Conservation (phyloP, 164 flowering plant species). For the Aristolochia fimbriata region DNA sequence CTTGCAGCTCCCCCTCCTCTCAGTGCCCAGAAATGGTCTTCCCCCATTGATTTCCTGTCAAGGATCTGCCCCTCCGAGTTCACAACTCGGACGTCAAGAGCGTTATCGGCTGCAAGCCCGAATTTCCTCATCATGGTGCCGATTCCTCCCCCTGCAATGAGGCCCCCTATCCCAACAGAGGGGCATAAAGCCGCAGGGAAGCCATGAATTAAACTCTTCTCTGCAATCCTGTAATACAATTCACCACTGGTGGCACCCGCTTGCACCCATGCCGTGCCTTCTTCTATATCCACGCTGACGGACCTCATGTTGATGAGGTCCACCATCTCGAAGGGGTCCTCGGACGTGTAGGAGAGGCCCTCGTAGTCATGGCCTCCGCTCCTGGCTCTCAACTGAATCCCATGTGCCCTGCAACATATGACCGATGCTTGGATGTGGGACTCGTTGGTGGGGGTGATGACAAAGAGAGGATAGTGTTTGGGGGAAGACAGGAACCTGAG, state of each 20-base stretch:
- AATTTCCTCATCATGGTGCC: slow-evolving; percentile 5
- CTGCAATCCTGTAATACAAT: slow-evolving; percentile 6
- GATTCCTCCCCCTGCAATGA: slow-evolving; percentile 3
- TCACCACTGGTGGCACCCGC: slow-evolving; percentile 6
- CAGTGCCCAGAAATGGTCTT: slow-evolving; percentile 19
- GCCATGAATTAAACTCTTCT: slow-evolving; percentile 5
- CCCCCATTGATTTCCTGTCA: slow-evolving; percentile 16
- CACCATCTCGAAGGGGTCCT: not conserved
- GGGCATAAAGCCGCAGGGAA: slow-evolving; percentile 7
- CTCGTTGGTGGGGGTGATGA: slow-evolving; percentile 13
- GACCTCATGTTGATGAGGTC: slow-evolving; percentile 4
- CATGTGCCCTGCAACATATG: slow-evolving; percentile 10
- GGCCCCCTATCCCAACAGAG: slow-evolving; percentile 6
- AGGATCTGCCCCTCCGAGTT: slow-evolving; percentile 7
- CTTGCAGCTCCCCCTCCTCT: slow-evolving; percentile 17
- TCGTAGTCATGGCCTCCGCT: too few species aligned
- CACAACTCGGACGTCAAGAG: slow-evolving; percentile 7
- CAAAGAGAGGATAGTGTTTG: slow-evolving; percentile 10
- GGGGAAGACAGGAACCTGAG: slow-evolving; percentile 8
- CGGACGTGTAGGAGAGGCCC: slow-evolving; percentile 3
- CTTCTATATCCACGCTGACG: slow-evolving; percentile 1
- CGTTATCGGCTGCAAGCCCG: slow-evolving; percentile 11
- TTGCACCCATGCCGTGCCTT: slow-evolving; percentile 4
- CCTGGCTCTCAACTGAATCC: slow-evolving; percentile 12
- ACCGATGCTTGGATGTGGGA: slow-evolving; percentile 21